Base-by-base conservation (phyloP, 1,139 yeast genomes). In the Blastobotrys indianensis region DNA sequence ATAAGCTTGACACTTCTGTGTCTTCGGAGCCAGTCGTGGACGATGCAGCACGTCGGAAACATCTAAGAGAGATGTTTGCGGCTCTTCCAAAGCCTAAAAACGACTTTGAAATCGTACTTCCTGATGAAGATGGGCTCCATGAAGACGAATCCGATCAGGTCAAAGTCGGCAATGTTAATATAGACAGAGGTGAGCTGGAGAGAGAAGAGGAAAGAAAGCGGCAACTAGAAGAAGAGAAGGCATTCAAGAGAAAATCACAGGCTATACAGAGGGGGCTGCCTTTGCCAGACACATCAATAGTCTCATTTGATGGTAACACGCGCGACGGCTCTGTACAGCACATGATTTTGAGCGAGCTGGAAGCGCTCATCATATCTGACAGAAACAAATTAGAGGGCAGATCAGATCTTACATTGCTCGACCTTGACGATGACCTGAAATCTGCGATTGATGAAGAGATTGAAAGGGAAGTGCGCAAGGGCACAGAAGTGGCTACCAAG, bases 71-170 rank as follows among this genome's bases (percentile, higher is more conserved):
- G 23, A 17, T 17, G 40, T 41, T 41, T 38, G 35, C 37, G 32
- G n/a, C 62, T 65, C 61, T 80, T 9, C 84, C 86, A 0, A 64
- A 66, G 40, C 84, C 86, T 0, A 68, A 70, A 51, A 79, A 80
- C 53, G 82, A 79, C 49, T 79, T 75, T 56, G 84, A 80, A 47
- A 62, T 76, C n/a, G 65, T 67, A 4, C 59, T 67, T 1, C 68
- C 69, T 2, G 64, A 51, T 13, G 64, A 58, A 15, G 58, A 55
- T 15, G 61, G 53, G 12, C 58, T 54, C n/a, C 58, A 53, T 6
- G 43, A 41, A 12, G 51, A 40, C 15, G 46, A 36, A 16, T 25
- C 34, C 28, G 47, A 40, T 33, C 38, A 13, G n/a, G 25, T 25
- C 10, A 46, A 37, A 13, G 45, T 34, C 10, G 51, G 51, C 12